These are phyloP conservation scores for Dictyostelium brefeldianum DNA, from an alignment of 78 protist genomes.

Conservation along the genomic window DNA sequence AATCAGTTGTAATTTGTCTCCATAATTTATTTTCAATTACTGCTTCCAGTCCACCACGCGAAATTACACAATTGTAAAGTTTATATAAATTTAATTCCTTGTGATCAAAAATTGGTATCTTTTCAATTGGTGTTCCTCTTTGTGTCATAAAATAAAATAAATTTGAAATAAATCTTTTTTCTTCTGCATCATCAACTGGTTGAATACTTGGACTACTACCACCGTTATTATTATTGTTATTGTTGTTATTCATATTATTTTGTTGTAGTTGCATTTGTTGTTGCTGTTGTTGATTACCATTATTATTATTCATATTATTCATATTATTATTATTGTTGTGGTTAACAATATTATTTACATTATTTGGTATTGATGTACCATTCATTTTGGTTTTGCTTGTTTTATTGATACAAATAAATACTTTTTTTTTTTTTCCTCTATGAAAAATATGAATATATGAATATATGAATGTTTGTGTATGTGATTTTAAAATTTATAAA, in stretches of 20 bases:
- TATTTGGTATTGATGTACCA: neutral
- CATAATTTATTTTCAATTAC: constrained; percentile 75
- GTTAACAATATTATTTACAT: neutral
- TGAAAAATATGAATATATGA: too few relatives aligned
- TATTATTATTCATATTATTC: neutral
- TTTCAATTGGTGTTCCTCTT: constrained; percentile 70
- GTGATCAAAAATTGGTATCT: constrained; percentile 81
- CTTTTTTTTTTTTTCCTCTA: too few relatives aligned
- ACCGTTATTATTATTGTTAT: neutral
- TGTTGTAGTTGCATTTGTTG: neutral
- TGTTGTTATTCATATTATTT: too few relatives aligned
- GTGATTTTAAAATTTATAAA: too few relatives aligned
- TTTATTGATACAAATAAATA: neutral
- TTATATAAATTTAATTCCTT: constrained; percentile 72
- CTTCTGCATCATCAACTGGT: constrained; percentile 56
- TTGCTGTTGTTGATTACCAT: neutral
- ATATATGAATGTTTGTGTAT: too few relatives aligned
- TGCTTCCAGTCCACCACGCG: constrained; percentile 80
- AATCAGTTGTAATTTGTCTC: constrained; percentile 78
- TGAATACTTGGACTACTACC: neutral
- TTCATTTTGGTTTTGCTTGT: neutral
- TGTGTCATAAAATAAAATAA: constrained; percentile 62
- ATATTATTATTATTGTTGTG: neutral
- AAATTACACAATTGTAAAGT: constrained; percentile 68
- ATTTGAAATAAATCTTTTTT: constrained; percentile 35